These are phyloP conservation scores for Oxyria digyna DNA, from an alignment of 148 eudicot species.

Conservation along the genomic window DNA sequence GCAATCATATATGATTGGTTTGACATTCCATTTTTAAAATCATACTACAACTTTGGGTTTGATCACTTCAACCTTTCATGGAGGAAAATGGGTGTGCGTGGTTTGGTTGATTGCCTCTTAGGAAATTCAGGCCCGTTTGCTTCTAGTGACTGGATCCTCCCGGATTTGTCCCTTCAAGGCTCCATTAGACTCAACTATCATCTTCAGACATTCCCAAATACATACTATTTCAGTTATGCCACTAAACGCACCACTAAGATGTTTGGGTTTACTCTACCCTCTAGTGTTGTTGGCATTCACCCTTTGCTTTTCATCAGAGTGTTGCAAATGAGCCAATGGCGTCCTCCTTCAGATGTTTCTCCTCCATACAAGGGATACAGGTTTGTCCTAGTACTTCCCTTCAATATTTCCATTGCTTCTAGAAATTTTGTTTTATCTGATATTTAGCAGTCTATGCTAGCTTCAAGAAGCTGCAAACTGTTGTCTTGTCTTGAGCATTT, in stretches of 20 bases:
- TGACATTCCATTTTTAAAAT: conserved; percentile 63
- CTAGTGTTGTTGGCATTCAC: conserved; percentile 60
- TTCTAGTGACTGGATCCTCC: conserved; percentile 90
- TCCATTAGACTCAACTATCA: conserved; percentile 56
- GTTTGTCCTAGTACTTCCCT: conserved; percentile 14
- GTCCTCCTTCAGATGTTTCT: conserved; percentile 60
- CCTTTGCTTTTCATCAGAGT: conserved; percentile 80
- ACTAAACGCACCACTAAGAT: conserved; percentile 64
- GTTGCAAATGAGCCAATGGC: conserved; percentile 87
- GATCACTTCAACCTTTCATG: conserved; percentile 88
- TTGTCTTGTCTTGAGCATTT: background rate
- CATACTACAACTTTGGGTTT: conserved; percentile 81
- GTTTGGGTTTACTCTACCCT: conserved; percentile 58
- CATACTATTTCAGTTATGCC: conserved; percentile 92
- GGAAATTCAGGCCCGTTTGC: conserved; percentile 88
- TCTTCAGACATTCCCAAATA: conserved; percentile 65
- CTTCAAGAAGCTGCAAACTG: background rate
- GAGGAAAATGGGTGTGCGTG: conserved; percentile 71
- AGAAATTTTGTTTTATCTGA: background rate
- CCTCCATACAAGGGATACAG: conserved; percentile 93
- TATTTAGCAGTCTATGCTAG: background rate
- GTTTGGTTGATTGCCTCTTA: conserved; percentile 62
- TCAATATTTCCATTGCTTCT: background rate
- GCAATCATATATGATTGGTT: conserved; percentile 83
- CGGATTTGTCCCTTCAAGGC: conserved; percentile 80